Base-by-base conservation (phyloP, 176 grass and related monocot species). In the Guadua angustifolia region DNA sequence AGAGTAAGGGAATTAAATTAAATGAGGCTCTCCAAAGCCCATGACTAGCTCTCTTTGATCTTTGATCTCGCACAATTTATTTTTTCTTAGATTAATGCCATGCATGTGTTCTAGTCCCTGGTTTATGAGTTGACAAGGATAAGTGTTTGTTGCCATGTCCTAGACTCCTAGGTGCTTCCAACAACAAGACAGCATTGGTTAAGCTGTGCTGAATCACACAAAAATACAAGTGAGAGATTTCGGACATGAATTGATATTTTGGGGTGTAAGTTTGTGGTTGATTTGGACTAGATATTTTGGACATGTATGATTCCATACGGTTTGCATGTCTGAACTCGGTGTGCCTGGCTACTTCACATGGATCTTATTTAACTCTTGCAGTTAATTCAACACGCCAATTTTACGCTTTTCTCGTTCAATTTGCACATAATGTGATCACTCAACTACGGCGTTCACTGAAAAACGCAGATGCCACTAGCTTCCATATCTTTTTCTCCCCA, bases 171-270 rank as follows among this genome's bases (percentile, higher is more conserved):
- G 57, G 13, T 29, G 10, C 14, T 57, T 15, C 83, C 74, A 78
- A 85, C 51, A 49, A 32, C 63, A 85, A 8, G 63, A 47, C 83
- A 77, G 25, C 62, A 77, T 51, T 24, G 63, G 55, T 69, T 77
- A 59, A 69, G 50, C 63, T 77, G 50, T 69, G 16, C 49, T 21
- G 38, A 56, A 59, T 59, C 56, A 24, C 56, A 58, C 21, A 22
- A 1, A 58, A 1, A 36, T 2, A 36, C 3, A 36, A 24, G n/a
- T 4, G 9, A 38, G 10, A 33, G 12, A 64, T 16, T 66, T 64
- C n/a, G 58, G 43, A 6, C 19, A 42, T 26, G 19, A n/a, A n/a
- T 56, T 56, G 51, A n/a, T 9, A 21, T 22, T 22, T 22, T 58
- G 55, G 53, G 18, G 53, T 57, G 4, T 4, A 57, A 57, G 8